Evolutionary conservation across 202 grass and related monocot genomes (phyloP).

Genomic region (Digitaria exilis): DNA sequence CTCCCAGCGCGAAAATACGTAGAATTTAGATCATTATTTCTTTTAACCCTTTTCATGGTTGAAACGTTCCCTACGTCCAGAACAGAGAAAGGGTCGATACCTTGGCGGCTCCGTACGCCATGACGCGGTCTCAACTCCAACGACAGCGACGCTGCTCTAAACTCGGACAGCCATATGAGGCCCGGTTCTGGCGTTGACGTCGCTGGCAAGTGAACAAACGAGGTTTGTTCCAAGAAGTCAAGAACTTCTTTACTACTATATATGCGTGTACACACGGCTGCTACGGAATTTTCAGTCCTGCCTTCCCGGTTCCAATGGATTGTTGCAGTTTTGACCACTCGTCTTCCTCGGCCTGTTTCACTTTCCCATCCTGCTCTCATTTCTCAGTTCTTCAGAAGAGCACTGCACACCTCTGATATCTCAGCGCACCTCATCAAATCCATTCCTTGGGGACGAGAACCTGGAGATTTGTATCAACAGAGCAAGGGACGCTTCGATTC

Average conservation of each 20-base stretch:
- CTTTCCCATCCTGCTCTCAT: neutral
- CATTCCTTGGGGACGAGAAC: neutral
- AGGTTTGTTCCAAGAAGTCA: neutral
- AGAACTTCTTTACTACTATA: too few species aligned
- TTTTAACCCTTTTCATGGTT: too few species aligned
- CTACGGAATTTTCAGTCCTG: neutral
- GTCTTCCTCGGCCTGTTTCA: neutral
- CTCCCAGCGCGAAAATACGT: too few species aligned
- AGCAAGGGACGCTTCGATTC: neutral
- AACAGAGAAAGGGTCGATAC: neutral
- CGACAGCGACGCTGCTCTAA: neutral
- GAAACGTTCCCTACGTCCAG: neutral
- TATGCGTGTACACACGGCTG: too few species aligned
- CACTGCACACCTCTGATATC: neutral
- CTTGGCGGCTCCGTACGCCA: conserved; percentile 3
- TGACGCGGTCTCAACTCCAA: conserved; percentile 4
- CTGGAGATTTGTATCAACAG: neutral
- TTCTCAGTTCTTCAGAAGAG: neutral
- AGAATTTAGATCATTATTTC: too few species aligned
- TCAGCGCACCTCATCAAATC: neutral
- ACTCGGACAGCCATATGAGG: neutral
- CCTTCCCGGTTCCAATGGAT: neutral
- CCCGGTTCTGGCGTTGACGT: neutral
- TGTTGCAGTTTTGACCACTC: neutral
- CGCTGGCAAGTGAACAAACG: neutral